Evolutionary conservation across 305 asterid species (phyloP).

Genomic region (Coffea humblotiana): DNA sequence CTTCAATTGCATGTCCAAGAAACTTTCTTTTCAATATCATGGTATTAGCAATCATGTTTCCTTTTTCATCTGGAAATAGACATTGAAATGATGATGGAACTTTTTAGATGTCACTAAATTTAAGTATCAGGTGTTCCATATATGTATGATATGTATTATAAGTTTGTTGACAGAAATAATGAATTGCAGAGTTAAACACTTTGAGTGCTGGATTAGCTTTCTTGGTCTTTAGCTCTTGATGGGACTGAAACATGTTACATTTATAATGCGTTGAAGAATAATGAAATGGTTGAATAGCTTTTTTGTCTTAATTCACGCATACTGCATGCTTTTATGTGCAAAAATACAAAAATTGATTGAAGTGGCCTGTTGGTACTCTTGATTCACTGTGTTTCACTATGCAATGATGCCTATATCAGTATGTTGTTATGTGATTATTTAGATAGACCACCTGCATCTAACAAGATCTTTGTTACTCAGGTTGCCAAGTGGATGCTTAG

Average conservation of each 20-base stretch:
- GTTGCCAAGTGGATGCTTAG: constrained; percentile 95
- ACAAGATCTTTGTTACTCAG: constrained; percentile 30
- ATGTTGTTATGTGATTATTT: background rate
- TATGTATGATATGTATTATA: background rate
- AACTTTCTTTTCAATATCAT: background rate
- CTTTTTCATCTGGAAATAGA: background rate
- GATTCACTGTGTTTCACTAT: background rate
- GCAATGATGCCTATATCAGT: background rate
- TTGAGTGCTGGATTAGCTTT: background rate
- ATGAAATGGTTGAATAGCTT: no score
- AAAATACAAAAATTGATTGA: no score
- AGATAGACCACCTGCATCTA: background rate
- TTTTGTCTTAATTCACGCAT: no score
- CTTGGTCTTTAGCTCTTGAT: no score
- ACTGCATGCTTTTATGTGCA: no score
- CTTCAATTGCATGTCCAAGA: background rate
- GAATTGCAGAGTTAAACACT: background rate
- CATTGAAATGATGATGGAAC: background rate
- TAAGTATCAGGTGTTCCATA: background rate
- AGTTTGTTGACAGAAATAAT: background rate
- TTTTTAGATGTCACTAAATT: background rate
- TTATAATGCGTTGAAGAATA: no score
- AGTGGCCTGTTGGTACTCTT: no score
- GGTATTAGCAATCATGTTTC: background rate
- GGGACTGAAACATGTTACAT: no score